Conservation (phyloP, 352 stramenopile genomes). For the Phytophthora multivora region DNA sequence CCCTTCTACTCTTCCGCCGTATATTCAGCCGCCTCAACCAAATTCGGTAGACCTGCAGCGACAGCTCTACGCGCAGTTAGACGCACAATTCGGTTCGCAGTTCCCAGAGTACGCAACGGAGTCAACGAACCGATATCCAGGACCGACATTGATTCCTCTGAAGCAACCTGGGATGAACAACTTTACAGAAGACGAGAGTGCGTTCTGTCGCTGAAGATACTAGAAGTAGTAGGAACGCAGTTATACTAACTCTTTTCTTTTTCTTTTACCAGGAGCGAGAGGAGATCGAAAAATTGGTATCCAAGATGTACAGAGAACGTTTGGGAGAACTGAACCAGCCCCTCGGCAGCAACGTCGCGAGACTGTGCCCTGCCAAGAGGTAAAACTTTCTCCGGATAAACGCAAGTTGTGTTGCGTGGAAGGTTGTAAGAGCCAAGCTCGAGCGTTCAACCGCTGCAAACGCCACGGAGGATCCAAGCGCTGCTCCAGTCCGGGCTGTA, state of each 20-base stretch:
- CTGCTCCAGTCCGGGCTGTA: constrained; percentile 70
- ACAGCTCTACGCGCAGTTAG: constrained; percentile 6
- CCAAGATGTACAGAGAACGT: too few relatives aligned
- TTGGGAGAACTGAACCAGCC: too few relatives aligned
- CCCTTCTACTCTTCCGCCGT: constrained; percentile 1
- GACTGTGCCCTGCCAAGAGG: constrained; percentile 23
- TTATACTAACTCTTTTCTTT: too few relatives aligned
- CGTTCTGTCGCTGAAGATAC: too few relatives aligned
- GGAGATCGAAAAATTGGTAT: too few relatives aligned
- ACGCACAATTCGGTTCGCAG: constrained; percentile 11
- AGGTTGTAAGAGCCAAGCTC: constrained; percentile 80
- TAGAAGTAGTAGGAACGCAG: too few relatives aligned
- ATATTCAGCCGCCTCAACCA: not conserved
- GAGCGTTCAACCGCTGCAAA: constrained; percentile 87
- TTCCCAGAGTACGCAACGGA: constrained; percentile 10
- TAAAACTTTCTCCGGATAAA: constrained; percentile 70
- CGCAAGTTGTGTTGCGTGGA: constrained; percentile 78
- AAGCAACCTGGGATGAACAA: too few relatives aligned
- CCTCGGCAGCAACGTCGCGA: too few relatives aligned
- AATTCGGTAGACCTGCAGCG: constrained; percentile 4
- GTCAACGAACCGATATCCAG: too few relatives aligned
- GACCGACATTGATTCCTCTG: too few relatives aligned
- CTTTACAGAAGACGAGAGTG: too few relatives aligned
- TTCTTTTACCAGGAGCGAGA: too few relatives aligned
- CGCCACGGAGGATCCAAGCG: constrained; percentile 84